Conservation (phyloP, 768 basidiomycete species). For the Auriculariales sp. region DNA sequence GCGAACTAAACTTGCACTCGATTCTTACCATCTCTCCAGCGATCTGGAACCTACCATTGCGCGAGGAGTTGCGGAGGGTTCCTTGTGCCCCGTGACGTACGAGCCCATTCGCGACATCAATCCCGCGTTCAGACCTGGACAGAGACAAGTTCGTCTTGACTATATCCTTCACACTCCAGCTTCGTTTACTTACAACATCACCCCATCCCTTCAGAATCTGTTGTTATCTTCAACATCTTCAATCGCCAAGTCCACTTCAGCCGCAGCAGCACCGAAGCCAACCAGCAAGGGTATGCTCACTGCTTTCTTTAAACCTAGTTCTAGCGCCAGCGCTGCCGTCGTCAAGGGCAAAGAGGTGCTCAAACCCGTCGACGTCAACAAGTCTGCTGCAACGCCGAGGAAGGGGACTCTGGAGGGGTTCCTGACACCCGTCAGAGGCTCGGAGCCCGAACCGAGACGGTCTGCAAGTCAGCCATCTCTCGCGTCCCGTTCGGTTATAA, state of each 20-base stretch:
- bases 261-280: too few species aligned
- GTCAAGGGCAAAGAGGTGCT: neutral
- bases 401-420: too few species aligned
- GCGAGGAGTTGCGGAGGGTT: conserved; percentile 51
- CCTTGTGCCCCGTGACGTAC: conserved; percentile 54
- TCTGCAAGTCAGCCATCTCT: neutral
- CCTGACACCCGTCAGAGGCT: neutral
- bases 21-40: conserved; percentile 24
- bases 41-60: conserved; percentile 51
- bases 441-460: conserved; percentile 6
- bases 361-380: conserved; percentile 3
- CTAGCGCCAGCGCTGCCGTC: too few species aligned
- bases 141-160: too few species aligned
- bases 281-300: too few species aligned
- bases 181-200: conserved; percentile 23
- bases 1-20: neutral
- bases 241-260: conserved; percentile 26
- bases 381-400: neutral
- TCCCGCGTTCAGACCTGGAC: conserved; percentile 46
- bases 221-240: conserved; percentile 46
- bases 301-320: too few species aligned
- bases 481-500: conserved; percentile 16
- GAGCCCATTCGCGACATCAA: conserved; percentile 69
- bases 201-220: conserved; percentile 13
- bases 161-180: too few species aligned